phyloP scores from a whole-genome alignment of 257 asterid species.

The Ilex aquifolium region DNA sequence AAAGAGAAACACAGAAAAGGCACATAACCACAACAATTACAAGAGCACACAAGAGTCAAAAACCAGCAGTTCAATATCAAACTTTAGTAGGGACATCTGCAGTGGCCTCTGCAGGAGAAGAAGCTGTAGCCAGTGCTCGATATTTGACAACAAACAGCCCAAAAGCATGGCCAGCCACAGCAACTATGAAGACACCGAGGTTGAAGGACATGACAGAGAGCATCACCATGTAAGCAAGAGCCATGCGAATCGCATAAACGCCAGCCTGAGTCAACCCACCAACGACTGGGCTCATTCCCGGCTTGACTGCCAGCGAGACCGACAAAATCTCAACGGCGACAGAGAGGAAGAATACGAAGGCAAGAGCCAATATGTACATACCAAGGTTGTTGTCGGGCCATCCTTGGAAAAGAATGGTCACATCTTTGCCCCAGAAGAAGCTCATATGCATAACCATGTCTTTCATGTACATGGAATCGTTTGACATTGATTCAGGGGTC shows the following conservation, averaged over 20 bases:
- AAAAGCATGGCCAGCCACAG: constrained; percentile 51
- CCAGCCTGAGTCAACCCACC: constrained; percentile 28
- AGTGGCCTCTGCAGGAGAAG: constrained; percentile 1
- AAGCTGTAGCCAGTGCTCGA: constrained; percentile 14
- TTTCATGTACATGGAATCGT: constrained; percentile 15
- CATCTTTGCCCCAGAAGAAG: constrained; percentile 47
- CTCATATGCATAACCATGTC: constrained; percentile 34
- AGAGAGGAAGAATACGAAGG: constrained; percentile 39
- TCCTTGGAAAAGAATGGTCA: constrained; percentile 33
- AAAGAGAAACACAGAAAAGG: too few relatives aligned
- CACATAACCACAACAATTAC: too few relatives aligned
- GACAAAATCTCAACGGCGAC: constrained; percentile 39
- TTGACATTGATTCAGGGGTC: constrained; percentile 1
- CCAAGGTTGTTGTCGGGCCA: constrained; percentile 49
- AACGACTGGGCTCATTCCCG: constrained; percentile 16
- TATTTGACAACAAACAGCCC: constrained; percentile 39
- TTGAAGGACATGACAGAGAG: constrained; percentile 74
- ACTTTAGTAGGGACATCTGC: too few relatives aligned
- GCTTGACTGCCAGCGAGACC: constrained; percentile 15
- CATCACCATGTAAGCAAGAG: constrained; percentile 65
- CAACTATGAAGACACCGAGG: constrained; percentile 52
- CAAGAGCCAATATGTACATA: constrained; percentile 52
- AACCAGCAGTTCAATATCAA: too few relatives aligned
- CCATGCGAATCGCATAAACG: constrained; percentile 47
- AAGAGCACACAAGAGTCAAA: too few relatives aligned